These are phyloP conservation scores for Phytopythium boreale DNA, from an alignment of 352 stramenopile genomes.

Conservation along the genomic window DNA sequence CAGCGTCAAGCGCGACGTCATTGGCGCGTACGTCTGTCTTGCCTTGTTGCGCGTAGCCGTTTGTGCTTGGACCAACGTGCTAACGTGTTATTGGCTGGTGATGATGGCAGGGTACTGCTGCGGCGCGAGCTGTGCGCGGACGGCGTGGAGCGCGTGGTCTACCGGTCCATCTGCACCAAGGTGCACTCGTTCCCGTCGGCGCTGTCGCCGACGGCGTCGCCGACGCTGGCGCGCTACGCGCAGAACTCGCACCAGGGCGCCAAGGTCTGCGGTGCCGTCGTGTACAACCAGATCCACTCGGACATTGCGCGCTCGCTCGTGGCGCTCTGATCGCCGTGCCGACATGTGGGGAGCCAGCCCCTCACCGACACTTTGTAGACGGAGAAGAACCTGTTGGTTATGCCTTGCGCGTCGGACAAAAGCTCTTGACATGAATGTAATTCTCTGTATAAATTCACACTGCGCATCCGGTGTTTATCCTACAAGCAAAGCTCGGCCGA, in stretches of 20 bases:
- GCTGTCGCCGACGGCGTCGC: constrained; percentile 4
- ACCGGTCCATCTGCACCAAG: constrained; percentile 31
- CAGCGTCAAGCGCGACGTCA: constrained; percentile 28
- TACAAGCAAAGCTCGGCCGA: no score
- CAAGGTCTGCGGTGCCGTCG: constrained; percentile 31
- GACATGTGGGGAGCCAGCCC: no score
- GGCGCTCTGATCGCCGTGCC: background rate
- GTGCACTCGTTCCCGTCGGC: constrained; percentile 21
- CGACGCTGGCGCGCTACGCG: constrained; percentile 22
- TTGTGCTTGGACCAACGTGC: constrained; percentile 23
- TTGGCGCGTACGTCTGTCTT: constrained; percentile 19
- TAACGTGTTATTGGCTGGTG: constrained; percentile 25
- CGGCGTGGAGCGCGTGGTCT: constrained; percentile 28
- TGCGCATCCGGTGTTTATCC: background rate
- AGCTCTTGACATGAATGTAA: background rate
- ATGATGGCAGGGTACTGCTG: constrained; percentile 24
- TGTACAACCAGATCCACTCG: constrained; percentile 44
- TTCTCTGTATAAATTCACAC: background rate
- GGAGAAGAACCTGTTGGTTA: background rate
- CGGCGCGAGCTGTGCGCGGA: constrained; percentile 29
- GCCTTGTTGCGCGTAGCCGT: background rate
- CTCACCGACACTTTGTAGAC: no score
- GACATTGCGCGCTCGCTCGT: constrained; percentile 12
- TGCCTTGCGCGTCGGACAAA: no score
- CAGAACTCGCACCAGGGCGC: constrained; percentile 21